phyloP scores from a whole-genome alignment of 2,329 filamentous ascomycete genomes.

The Alternaria sp. region DNA sequence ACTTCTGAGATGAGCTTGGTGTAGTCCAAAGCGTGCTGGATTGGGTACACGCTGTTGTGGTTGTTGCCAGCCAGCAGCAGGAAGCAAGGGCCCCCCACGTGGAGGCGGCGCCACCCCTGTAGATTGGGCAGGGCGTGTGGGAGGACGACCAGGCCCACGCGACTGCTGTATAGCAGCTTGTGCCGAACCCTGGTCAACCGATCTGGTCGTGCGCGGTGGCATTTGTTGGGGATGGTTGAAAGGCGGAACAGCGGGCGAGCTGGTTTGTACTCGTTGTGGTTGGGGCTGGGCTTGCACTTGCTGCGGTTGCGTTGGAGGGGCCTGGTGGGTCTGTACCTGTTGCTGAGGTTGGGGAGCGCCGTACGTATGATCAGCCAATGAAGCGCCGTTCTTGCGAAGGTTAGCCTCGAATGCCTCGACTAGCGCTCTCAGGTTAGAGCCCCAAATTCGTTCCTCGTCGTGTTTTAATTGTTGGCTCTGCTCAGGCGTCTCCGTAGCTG shows the following conservation, averaged over 20 bases:
- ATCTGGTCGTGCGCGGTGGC: neutral
- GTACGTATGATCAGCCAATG: neutral
- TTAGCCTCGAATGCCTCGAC: neutral
- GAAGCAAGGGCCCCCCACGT: slow-evolving; percentile 37
- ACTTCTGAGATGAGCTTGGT: slow-evolving; percentile 64
- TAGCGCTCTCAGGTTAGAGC: slow-evolving; percentile 2
- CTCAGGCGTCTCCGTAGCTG: neutral
- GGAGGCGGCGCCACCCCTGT: neutral
- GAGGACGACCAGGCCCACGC: slow-evolving; percentile 2
- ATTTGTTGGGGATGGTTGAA: neutral
- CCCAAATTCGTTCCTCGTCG: slow-evolving; percentile 9
- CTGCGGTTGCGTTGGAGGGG: neutral
- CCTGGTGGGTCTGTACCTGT: neutral
- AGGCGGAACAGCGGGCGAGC: neutral
- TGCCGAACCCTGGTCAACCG: neutral
- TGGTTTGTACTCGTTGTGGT: neutral
- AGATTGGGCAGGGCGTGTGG: neutral
- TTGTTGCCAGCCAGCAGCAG: slow-evolving; percentile 39
- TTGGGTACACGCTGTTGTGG: slow-evolving; percentile 52
- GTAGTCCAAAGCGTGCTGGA: slow-evolving; percentile 58
- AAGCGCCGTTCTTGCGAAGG: neutral
- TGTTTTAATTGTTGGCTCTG: slow-evolving; percentile 1
- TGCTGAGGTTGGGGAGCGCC: neutral
- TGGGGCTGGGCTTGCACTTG: neutral
- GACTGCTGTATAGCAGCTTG: slow-evolving; percentile 11